Evolutionary conservation across 768 basidiomycete species (phyloP).

Genomic region (Harrya chromipes): DNA sequence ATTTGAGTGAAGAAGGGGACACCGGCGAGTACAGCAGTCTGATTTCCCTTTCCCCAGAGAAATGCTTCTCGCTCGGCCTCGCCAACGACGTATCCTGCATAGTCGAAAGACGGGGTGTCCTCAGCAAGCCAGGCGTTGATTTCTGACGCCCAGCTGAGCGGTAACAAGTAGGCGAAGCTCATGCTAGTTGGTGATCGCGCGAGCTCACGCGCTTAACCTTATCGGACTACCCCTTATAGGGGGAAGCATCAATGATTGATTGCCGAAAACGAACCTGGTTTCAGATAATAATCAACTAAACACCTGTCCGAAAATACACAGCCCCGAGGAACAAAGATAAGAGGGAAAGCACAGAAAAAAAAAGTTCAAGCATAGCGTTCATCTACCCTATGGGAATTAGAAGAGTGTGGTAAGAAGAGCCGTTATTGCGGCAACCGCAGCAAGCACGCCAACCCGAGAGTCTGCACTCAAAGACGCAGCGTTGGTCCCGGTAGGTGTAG

Average conservation of each 20-base stretch:
- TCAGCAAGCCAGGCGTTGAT: slow-evolving; percentile 84
- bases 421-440: slow-evolving; percentile 35
- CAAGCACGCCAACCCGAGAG: slow-evolving; percentile 32
- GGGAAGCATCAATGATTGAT: too few species aligned
- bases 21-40: slow-evolving; percentile 80
- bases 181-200: slow-evolving; percentile 7
- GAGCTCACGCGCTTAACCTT: too few species aligned
- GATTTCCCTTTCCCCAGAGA: slow-evolving; percentile 85
- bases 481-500: slow-evolving; percentile 27
- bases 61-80: slow-evolving; percentile 84
- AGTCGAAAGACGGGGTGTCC: slow-evolving; percentile 95
- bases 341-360: not conserved
- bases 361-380: not conserved
- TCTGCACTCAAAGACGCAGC: slow-evolving; percentile 31
- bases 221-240: too few species aligned
- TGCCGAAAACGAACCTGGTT: too few species aligned
- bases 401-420: slow-evolving; percentile 27
- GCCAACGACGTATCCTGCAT: slow-evolving; percentile 94
- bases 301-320: not conserved
- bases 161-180: slow-evolving; percentile 67
- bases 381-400: slow-evolving; percentile 11
- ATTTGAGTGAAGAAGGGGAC: slow-evolving; percentile 95
- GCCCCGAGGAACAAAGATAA: not conserved
- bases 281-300: not conserved
- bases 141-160: slow-evolving; percentile 88